Evolutionary conservation across 2,329 filamentous ascomycete genomes (phyloP).

Genomic region (Chrysosporium queenslandicum): DNA sequence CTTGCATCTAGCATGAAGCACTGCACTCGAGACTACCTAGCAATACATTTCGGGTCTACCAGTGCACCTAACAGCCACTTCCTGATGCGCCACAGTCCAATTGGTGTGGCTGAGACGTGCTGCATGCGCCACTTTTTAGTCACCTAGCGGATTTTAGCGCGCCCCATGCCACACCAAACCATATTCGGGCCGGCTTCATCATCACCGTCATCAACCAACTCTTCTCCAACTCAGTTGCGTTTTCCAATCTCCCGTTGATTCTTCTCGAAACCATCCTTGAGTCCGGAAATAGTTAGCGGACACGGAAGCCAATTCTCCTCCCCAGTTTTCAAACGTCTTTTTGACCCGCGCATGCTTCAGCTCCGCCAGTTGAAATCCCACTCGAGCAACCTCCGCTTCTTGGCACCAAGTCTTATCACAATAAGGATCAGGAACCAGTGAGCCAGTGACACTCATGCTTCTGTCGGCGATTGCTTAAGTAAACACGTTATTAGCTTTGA

Average conservation of each 20-base stretch:
- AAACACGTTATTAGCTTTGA: neutral
- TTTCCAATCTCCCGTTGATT: neutral
- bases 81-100: too few relatives aligned
- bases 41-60: neutral
- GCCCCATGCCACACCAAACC: neutral
- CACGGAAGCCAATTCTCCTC: neutral
- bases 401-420: neutral
- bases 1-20: neutral
- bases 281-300: neutral
- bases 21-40: too few relatives aligned
- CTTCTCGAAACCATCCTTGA: neutral
- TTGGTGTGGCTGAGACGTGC: neutral
- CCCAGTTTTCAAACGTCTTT: neutral
- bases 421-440: neutral
- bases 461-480: neutral
- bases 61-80: too few relatives aligned
- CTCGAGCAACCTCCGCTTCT: neutral
- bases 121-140: neutral
- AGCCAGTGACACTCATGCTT: neutral
- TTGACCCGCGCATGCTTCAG: neutral
- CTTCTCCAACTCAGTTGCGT: neutral
- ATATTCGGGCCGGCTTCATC: neutral
- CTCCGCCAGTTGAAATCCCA: neutral
- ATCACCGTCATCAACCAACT: slow-evolving; percentile 1
- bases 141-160: neutral